Evolutionary conservation across 257 asterid genomes (phyloP).

Genomic region (Solanum pimpinellifolium): DNA sequence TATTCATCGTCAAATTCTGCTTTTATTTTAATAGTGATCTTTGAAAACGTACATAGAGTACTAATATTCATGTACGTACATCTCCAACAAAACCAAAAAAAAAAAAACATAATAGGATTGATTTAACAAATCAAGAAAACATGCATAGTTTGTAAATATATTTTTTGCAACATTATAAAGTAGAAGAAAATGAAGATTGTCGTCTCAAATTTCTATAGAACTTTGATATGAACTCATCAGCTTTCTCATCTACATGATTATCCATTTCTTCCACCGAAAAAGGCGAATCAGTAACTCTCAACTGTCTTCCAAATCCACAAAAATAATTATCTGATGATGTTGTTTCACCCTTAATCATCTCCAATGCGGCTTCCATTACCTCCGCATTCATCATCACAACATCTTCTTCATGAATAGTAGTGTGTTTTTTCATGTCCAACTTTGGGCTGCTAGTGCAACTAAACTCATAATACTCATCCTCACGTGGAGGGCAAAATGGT

Average conservation of each 20-base stretch:
- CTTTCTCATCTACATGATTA: conserved; percentile 7
- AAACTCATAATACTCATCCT: conserved; percentile 1
- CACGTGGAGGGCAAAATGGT: neutral
- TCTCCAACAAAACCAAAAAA: neutral
- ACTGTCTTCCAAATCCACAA: neutral
- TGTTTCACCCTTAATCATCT: neutral
- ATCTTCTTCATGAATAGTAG: neutral
- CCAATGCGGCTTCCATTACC: neutral
- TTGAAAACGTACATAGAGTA: neutral
- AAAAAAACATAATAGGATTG: neutral
- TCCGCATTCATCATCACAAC: neutral
- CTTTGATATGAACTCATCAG: conserved; percentile 6
- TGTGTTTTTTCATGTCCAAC: neutral
- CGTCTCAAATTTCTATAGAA: conserved; percentile 6
- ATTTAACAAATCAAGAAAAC: neutral
- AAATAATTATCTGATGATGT: neutral
- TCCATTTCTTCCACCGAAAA: neutral
- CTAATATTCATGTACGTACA: neutral
- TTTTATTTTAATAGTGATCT: neutral
- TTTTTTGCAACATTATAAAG: neutral
- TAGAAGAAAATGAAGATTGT: neutral
- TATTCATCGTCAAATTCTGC: neutral
- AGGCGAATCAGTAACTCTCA: conserved; percentile 13
- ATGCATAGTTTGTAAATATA: too few species aligned
- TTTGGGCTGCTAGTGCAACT: conserved; percentile 10